Evolutionary conservation across 345 rosid genomes (phyloP), one percentile per base, ranked within the genome.

Genomic region (Eucalyptus polyanthemos): DNA sequence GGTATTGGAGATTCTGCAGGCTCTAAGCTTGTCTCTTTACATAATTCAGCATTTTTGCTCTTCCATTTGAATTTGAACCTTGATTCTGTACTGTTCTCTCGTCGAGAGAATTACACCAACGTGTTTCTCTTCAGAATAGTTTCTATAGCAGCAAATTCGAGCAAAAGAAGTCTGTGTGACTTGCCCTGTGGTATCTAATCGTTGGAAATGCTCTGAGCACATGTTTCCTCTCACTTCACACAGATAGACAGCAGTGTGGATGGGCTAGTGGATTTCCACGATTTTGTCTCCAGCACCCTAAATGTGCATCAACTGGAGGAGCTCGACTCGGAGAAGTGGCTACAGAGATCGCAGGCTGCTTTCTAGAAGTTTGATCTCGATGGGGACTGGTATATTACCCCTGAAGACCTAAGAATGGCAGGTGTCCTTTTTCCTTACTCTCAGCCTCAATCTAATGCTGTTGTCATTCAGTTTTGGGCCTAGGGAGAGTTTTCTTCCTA

Each of bases 391-490:
- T 92, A 87, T 58, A 91, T 94, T 88, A 92, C 94, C 86, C 91
- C 92, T 37, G 95, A 93, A 50, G 94, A 92, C 88, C 94, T 94
- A 47, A 93, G 92, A 90, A 88, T 92, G 95, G 94, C 93, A n/a
- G 89, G 92, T 4, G 27, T 67, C 34, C 86, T 27, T 37, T 88
- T 83, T 21, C n/a, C 53, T 47, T 29, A 24, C 51, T 83, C 17
- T 67, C 40, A 67, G 76, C 40, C 40, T 67, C 76, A n/a, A n/a
- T n/a, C 76, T 67, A 67, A 67, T n/a, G 21, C 40, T 15, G 40
- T 31, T 8, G 34, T 67, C 76, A 3, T 31, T 34, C 40, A 15
- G 22, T 67, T n/a, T n/a, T 67, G 3, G 76, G 76, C 76, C 76
- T 3, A 67, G 21, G 21, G 21, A 67, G 40, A 67, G 76, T 67